Conservation (phyloP, 495 filamentous ascomycete species). For the Amphirosellinia nigrospora region DNA sequence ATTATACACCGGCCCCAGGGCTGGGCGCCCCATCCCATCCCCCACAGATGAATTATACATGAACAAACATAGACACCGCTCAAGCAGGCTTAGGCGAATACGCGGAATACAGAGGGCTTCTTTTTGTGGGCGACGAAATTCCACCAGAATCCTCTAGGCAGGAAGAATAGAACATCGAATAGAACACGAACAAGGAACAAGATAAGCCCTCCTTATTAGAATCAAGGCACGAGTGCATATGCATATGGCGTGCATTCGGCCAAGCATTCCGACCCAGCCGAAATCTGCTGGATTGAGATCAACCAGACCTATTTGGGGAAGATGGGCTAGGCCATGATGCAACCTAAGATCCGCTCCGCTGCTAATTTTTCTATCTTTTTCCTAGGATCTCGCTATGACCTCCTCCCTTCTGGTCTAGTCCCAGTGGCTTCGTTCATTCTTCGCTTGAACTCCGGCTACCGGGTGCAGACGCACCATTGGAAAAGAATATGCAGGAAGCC, state of each 20-base stretch:
- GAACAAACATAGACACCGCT: neutral
- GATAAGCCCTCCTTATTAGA: neutral
- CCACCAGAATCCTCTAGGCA: neutral
- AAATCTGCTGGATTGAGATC: slow-evolving; percentile 1
- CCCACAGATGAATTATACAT: too few relatives aligned
- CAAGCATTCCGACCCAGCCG: neutral
- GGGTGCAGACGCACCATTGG: neutral
- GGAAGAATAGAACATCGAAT: neutral
- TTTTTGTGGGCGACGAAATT: neutral
- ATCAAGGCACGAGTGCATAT: slow-evolving; percentile 11
- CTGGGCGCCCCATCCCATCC: slow-evolving; percentile 1
- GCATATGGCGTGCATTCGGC: slow-evolving; percentile 8
- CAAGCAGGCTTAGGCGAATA: neutral
- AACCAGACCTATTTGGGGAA: neutral
- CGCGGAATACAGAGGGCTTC: neutral
- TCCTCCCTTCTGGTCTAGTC: too few relatives aligned
- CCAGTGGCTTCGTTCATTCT: neutral
- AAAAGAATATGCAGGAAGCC: neutral
- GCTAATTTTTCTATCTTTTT: neutral
- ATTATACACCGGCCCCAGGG: neutral
- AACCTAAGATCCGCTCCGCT: slow-evolving; percentile 5
- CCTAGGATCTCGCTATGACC: neutral
- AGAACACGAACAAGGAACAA: neutral
- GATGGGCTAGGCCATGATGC: neutral
- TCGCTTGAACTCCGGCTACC: neutral